phyloP scores from a whole-genome alignment of 139 green algal genomes.

The Zygnema cylindricum region DNA sequence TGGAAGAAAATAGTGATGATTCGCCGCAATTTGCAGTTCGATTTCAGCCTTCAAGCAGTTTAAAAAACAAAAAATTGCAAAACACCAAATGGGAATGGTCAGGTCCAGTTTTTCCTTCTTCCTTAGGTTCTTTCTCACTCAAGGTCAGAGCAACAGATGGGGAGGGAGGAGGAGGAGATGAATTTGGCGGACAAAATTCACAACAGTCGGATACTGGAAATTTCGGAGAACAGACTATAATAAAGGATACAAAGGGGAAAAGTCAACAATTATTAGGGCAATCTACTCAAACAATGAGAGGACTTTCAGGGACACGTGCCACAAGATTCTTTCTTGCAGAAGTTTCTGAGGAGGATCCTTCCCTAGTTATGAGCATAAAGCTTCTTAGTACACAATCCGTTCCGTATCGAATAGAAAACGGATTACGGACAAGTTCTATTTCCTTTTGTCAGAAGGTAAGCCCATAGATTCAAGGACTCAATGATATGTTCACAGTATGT shows the following conservation, averaged over 20 bases:
- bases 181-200: neutral
- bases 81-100: slow-evolving; percentile 30
- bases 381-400: neutral
- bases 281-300: neutral
- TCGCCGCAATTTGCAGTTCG: neutral
- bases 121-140: slow-evolving; percentile 8
- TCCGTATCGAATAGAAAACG: slow-evolving; percentile 30
- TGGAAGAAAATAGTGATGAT: neutral
- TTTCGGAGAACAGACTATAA: neutral
- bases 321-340: slow-evolving; percentile 14
- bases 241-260: neutral
- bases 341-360: slow-evolving; percentile 12
- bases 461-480: neutral
- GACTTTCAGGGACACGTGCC: neutral
- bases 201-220: neutral
- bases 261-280: neutral
- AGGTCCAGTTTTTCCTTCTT: neutral
- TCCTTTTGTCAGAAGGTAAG: slow-evolving; percentile 31
- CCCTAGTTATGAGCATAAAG: slow-evolving; percentile 12
- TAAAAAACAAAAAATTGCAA: neutral
- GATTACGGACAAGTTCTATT: neutral
- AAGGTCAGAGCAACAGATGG: neutral
- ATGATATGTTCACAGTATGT: neutral
- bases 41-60: neutral
- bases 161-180: neutral